Evolutionary conservation across 306 rosid species (phyloP).

Genomic region (Vigna reflexopilosa): DNA sequence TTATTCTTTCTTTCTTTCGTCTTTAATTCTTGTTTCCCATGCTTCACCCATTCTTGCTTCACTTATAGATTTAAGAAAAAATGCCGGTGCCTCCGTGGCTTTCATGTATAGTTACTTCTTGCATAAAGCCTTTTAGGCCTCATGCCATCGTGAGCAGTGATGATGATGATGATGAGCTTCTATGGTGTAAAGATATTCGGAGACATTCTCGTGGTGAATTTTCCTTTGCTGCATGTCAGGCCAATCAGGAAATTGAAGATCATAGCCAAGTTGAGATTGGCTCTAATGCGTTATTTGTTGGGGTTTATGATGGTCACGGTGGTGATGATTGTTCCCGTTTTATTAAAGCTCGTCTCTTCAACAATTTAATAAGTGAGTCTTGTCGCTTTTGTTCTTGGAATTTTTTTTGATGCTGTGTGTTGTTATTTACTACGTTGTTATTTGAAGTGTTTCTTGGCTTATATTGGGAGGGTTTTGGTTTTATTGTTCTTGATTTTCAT

Average conservation of each 20-base stretch:
- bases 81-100: not conserved
- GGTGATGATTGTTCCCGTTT: constrained; percentile 57
- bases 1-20: not conserved
- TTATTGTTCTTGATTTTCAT: not conserved
- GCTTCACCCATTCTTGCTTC: not conserved
- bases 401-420: not conserved
- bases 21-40: not conserved
- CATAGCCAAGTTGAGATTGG: constrained; percentile 74
- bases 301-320: constrained; percentile 81
- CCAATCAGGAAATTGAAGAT: constrained; percentile 67
- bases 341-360: constrained; percentile 49
- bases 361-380: constrained; percentile 56
- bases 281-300: constrained; percentile 57
- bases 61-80: not conserved
- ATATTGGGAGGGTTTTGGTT: not conserved
- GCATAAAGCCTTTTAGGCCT: not conserved
- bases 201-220: constrained; percentile 1
- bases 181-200: not conserved
- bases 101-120: not conserved
- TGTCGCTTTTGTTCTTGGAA: not conserved
- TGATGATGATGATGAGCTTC: not conserved
- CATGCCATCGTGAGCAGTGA: not conserved
- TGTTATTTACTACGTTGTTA: not conserved
- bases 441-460: not conserved
- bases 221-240: constrained; percentile 62